These are phyloP conservation scores for Phytophthora podocarpi DNA, from an alignment of 352 stramenopile genomes.

Conservation along the genomic window DNA sequence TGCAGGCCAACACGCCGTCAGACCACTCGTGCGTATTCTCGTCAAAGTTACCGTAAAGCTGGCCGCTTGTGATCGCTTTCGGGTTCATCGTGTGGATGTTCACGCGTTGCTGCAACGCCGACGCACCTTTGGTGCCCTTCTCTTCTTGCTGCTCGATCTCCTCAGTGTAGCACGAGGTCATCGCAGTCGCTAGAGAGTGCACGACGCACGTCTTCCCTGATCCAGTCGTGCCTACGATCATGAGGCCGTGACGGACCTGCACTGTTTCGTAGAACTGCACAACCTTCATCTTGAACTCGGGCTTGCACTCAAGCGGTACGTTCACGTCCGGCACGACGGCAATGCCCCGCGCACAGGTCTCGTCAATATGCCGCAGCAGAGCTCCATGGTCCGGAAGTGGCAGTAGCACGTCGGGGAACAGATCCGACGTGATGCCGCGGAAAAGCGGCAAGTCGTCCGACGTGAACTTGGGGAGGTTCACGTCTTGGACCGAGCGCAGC, in stretches of 20 bases:
- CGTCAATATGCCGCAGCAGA: conserved; percentile 84
- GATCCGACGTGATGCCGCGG: conserved; percentile 92
- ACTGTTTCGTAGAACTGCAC: conserved; percentile 96
- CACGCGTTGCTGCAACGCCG: conserved; percentile 62
- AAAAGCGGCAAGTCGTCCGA: conserved; percentile 94
- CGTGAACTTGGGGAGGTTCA: conserved; percentile 95
- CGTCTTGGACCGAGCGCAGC: conserved; percentile 92
- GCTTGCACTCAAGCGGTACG: conserved; percentile 75
- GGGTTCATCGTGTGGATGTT: conserved; percentile 93
- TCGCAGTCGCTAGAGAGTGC: conserved; percentile 75
- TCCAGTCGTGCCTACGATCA: conserved; percentile 95
- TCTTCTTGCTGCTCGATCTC: conserved; percentile 32
- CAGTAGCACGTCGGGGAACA: conserved; percentile 91
- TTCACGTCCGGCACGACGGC: conserved; percentile 61
- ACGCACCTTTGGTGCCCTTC: conserved; percentile 32
- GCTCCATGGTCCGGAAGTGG: conserved; percentile 86
- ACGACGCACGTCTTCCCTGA: conserved; percentile 95
- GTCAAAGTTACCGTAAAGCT: conserved; percentile 96
- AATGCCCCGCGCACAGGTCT: conserved; percentile 73
- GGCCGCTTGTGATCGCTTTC: conserved; percentile 94
- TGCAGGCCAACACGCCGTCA: conserved; percentile 94
- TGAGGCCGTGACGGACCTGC: conserved; percentile 94
- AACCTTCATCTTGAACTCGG: conserved; percentile 89
- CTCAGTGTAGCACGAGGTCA: conserved; percentile 73
- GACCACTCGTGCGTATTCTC: conserved; percentile 95